These are phyloP conservation scores for Diddensiella santjacobensis DNA, from an alignment of 805 yeast genomes.

Conservation along the genomic window DNA sequence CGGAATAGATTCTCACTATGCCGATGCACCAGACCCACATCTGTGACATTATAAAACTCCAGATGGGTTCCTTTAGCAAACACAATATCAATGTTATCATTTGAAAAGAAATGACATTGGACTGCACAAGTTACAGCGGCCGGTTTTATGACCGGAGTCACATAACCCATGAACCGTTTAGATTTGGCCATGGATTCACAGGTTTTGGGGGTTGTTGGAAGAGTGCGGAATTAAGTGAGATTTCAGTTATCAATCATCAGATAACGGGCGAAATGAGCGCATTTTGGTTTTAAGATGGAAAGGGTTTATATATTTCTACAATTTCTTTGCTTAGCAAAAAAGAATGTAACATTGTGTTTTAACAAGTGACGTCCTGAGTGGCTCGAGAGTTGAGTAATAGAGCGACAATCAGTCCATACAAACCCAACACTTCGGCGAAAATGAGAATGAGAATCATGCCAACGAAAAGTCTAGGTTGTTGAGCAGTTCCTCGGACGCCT, in stretches of 20 bases:
- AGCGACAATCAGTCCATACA: slow-evolving; percentile 97
- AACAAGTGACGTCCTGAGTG: slow-evolving; percentile 83
- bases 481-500: slow-evolving; percentile 98
- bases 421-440: slow-evolving; percentile 98
- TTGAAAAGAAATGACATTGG: not conserved
- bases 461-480: slow-evolving; percentile 96
- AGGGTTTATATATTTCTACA: not conserved
- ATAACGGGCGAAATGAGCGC: too few species aligned
- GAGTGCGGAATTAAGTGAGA: too few species aligned
- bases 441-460: slow-evolving; percentile 98
- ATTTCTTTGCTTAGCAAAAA: not conserved
- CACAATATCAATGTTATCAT: not conserved
- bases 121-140: not conserved
- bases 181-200: not conserved
- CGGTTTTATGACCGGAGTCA: slow-evolving; percentile 11
- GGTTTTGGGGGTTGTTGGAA: too few species aligned
- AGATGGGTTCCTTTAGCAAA: slow-evolving; percentile 8
- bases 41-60: slow-evolving; percentile 8
- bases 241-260: too few species aligned
- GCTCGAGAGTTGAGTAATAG: slow-evolving; percentile 97
- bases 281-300: not conserved
- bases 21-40: slow-evolving; percentile 6
- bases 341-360: slow-evolving; percentile 26
- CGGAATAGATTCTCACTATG: not conserved
- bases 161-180: not conserved